Evolutionary conservation across 163 green algal species (phyloP), one percentile per base, ranked within the genome.

Genomic region (Volvox carteri): DNA sequence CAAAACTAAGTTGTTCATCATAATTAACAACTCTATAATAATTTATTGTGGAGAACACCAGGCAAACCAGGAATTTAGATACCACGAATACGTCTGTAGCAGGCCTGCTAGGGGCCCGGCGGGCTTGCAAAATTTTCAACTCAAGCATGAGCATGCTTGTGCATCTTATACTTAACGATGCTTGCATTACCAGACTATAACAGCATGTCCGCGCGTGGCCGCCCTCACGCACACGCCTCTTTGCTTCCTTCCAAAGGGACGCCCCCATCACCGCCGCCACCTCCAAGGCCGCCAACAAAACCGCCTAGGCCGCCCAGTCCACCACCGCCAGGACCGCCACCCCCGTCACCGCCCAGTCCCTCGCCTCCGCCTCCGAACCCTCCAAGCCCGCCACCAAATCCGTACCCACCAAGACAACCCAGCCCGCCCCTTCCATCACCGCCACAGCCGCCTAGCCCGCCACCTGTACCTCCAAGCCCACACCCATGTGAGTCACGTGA

Each of bases 301-400:
- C 72, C 72, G 7, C 72, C 72, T 1, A 35, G 12, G 28, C 72
- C 72, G 56, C 72, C 72, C 72, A 79, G 42, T 35, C 72, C 72
- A 9, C 37, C 18, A 33, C 72, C 72, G 2, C 72, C 72, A 30
- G 23, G 8, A 18, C 72, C 72, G 41, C 39, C 41, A 18, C 72
- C 72, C 21, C 41, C 72, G 6, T 28, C 33, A 19, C 72, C 72
- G 6, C 72, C 72, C 6, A 60, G 41, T 25, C 72, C 72, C 39
- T 58, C 72, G 11, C 72, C 72, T 12, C 41, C 72, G 4, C 72
- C 72, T 9, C 72, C 72, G 9, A 42, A 14, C 19, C 42, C 72
- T 18, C 72, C 72, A 28, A 58, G 72, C 21, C 72, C 72, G 8
- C 72, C 72, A 14, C 42, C 72, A 3, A 79, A 58, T 44, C 72